Base-by-base conservation (phyloP, 192 early-diverging fungal species). In the Geranomyces michiganensis region DNA sequence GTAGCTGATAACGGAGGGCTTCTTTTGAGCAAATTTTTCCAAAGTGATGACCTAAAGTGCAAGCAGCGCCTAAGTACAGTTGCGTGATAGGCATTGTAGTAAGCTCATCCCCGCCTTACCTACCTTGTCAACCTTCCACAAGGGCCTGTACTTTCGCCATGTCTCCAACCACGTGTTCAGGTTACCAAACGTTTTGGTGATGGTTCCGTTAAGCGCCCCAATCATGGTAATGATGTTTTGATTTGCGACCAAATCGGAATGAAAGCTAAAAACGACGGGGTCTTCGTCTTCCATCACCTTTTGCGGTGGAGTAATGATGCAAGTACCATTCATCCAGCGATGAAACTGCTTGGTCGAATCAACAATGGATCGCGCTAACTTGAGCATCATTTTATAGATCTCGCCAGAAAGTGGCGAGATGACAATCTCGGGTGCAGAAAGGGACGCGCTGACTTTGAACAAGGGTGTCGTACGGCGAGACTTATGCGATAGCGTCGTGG, bases 91-190 rank as follows among this genome's bases (percentile, higher is more conserved):
- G 32, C 41, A 76, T 67, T 43, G 14, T 21, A 49, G 60, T 29
- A 8, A 14, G 22, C 22, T 15, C 17, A 21, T n/a, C 9, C 51
- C 53, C 69, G 32, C 7, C n/a, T 53, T n/a, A 53, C 62, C 27
- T 43, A 86, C 84, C 76, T 88, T 88, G 68, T 88, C 87, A 15
- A 88, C 87, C 69, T 85, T 87, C 87, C 87, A 88, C 33, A 88
- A 61, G 8, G 87, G 87, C 41, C 81, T 68, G 45, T 87, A 88
- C 70, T 88, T 88, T 55, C 87, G 49, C 82, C 83, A 88, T 9
- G 76, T 68, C 46, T 88, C 87, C 32, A 88, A 61, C 78, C 79
- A 88, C 43, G 73, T 82, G 36, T 72, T 80, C 4, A 88, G 67
- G 56, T 78, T 75, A 1, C 70, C 66, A 72, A 88, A 88, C 0